These are phyloP conservation scores for Boletus sp. DNA, from an alignment of 1,284 basidiomycete species.

Conservation along the genomic window DNA sequence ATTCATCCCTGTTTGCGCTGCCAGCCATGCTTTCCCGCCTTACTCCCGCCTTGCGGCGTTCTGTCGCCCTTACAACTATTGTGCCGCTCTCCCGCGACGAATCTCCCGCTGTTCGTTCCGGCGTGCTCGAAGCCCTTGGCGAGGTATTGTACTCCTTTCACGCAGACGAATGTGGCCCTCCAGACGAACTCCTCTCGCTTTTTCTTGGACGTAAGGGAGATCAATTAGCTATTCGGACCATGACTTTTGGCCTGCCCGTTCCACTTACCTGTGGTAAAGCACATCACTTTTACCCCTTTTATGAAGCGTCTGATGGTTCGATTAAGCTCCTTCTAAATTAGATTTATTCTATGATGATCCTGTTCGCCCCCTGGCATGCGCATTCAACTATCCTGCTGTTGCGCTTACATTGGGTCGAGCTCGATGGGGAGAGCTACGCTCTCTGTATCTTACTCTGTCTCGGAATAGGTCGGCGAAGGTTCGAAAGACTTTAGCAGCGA, in stretches of 20 bases:
- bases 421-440: constrained; percentile 77
- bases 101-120: constrained; percentile 69
- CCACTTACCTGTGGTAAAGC: constrained; percentile 22
- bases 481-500: constrained; percentile 77
- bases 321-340: constrained; percentile 28
- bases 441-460: constrained; percentile 65
- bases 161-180: constrained; percentile 65
- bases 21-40: constrained; percentile 77
- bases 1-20: constrained; percentile 84
- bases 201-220: constrained; percentile 64
- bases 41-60: constrained; percentile 47
- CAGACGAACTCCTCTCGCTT: constrained; percentile 73
- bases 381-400: constrained; percentile 94
- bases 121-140: constrained; percentile 85
- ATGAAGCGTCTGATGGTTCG: constrained; percentile 12
- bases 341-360: constrained; percentile 51
- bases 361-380: constrained; percentile 81
- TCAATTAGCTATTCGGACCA: constrained; percentile 28
- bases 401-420: constrained; percentile 75
- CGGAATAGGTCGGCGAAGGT: constrained; percentile 60
- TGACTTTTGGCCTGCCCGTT: constrained; percentile 5
- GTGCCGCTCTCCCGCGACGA: constrained; percentile 65
- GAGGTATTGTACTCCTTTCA: constrained; percentile 89
- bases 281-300: background rate
- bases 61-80: constrained; percentile 63